Percentiles rank a stretch among this genome's conserved stretches.
phyloP scores from a whole-genome alignment of 1,284 basidiomycete genomes.

The Trichosporon coremiiforme region DNA sequence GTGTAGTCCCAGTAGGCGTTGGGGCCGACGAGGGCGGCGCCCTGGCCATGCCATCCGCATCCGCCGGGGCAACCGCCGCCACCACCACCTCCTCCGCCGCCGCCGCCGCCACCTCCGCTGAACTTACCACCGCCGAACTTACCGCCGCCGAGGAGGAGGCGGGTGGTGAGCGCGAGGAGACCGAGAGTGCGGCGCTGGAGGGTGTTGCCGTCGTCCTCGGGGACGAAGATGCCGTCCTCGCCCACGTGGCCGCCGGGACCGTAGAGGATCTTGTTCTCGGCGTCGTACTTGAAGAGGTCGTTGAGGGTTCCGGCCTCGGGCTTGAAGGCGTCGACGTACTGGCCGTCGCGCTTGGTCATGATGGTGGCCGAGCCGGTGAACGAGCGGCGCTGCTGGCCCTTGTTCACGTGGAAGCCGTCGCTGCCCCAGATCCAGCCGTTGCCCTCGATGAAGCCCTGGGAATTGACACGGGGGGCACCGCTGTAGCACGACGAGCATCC shows the following conservation, averaged over 20 bases:
- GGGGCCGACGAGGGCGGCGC: slow-evolving; percentile 17
- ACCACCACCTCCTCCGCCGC: neutral
- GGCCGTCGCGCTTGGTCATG: slow-evolving; percentile 13
- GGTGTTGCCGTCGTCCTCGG: slow-evolving; percentile 5
- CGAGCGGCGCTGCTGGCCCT: neutral
- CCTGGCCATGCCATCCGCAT: slow-evolving; percentile 5
- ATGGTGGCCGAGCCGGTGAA: neutral
- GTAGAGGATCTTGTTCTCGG: slow-evolving; percentile 4
- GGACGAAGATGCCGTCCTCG: slow-evolving; percentile 12
- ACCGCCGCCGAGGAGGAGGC: slow-evolving; percentile 8
- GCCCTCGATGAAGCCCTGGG: slow-evolving; percentile 4
- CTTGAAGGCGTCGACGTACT: slow-evolving; percentile 8
- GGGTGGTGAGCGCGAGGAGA: slow-evolving; percentile 1
- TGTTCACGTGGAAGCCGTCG: slow-evolving; percentile 14
- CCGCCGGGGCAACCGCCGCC: slow-evolving; percentile 1
- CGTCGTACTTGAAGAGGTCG: slow-evolving; percentile 16
- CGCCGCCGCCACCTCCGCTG: slow-evolving; percentile 5
- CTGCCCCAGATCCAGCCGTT: slow-evolving; percentile 11
- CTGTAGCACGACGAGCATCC: neutral
- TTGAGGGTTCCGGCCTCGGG: slow-evolving; percentile 9
- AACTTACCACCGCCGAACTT: neutral
- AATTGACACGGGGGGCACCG: slow-evolving; percentile 6
- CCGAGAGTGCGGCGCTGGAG: slow-evolving; percentile 8
- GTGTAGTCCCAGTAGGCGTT: slow-evolving; percentile 15
- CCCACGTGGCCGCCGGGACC: slow-evolving; percentile 11